phyloP scores from a whole-genome alignment of 768 basidiomycete genomes.

The Mycena haematopus region DNA sequence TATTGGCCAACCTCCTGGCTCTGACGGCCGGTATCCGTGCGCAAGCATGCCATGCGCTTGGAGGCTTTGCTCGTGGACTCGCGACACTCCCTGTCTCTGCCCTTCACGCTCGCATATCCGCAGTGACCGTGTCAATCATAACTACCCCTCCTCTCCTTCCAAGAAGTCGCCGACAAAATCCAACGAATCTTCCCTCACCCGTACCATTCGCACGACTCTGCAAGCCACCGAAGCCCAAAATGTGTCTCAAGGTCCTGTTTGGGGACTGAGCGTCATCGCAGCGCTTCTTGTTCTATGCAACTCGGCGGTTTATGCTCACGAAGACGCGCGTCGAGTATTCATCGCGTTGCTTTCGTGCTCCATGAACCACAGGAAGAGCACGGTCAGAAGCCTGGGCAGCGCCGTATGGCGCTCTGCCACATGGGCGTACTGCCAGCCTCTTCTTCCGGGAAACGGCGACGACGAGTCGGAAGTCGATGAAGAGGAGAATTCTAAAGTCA shows the following conservation, averaged over 20 bases:
- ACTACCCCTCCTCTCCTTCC: constrained; percentile 49
- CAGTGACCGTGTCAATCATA: constrained; percentile 53
- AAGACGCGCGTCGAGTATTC: constrained; percentile 51
- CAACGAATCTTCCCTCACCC: constrained; percentile 60
- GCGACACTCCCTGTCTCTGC: constrained; percentile 53
- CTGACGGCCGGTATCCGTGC: constrained; percentile 68
- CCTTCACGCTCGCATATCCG: constrained; percentile 61
- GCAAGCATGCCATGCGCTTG: constrained; percentile 78
- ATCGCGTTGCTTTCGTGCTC: constrained; percentile 59
- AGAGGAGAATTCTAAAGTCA: constrained; percentile 36
- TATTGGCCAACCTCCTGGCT: constrained; percentile 68
- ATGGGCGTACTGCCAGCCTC: constrained; percentile 72
- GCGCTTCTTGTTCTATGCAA: constrained; percentile 72
- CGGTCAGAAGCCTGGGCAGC: constrained; percentile 65
- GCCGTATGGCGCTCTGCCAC: constrained; percentile 69
- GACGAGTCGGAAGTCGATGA: constrained; percentile 38
- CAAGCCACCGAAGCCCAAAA: constrained; percentile 58
- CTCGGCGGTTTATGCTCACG: constrained; percentile 54
- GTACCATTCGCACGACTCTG: constrained; percentile 72
- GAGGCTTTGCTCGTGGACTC: constrained; percentile 67
- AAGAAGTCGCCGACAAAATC: constrained; percentile 45
- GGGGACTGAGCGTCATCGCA: constrained; percentile 74
- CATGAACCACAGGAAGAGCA: constrained; percentile 66
- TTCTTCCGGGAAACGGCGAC: constrained; percentile 39
- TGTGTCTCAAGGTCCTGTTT: constrained; percentile 78